Conservation (phyloP, 129 eudicot genomes). For the Heracleum sosnowskyi region DNA sequence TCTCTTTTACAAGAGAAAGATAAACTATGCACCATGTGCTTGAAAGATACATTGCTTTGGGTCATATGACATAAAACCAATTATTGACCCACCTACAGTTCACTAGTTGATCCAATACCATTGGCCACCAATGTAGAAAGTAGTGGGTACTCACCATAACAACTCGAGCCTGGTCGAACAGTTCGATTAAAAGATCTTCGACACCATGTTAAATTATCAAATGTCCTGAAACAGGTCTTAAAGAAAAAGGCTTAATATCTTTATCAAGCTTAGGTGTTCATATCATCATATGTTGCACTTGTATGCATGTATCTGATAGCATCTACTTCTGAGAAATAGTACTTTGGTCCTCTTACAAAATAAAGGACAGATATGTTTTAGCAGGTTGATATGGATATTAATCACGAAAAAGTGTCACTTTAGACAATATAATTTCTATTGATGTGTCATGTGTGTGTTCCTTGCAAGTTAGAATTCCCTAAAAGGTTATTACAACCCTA, state of each 20-base stretch:
- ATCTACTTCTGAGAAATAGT: neutral
- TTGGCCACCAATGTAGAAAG: constrained; percentile 10
- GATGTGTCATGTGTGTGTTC: neutral
- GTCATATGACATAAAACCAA: constrained; percentile 18
- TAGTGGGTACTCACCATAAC: neutral
- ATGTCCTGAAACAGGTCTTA: neutral
- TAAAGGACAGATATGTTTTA: neutral
- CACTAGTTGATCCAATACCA: constrained; percentile 9
- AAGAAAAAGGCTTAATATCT: neutral
- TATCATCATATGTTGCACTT: too few relatives aligned
- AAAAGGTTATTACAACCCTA: neutral
- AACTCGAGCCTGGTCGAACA: neutral
- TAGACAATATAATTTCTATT: neutral
- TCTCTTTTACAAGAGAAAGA: constrained; percentile 18
- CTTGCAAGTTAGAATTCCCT: neutral
- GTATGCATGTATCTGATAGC: neutral
- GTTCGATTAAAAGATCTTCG: neutral
- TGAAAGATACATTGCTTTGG: constrained; percentile 28
- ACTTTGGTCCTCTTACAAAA: neutral
- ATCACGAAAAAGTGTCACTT: neutral
- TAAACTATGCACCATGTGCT: constrained; percentile 27
- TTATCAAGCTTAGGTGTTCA: neutral
- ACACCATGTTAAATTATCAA: neutral
- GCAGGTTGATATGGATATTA: neutral
- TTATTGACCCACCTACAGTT: constrained; percentile 20